Conservation (phyloP, 495 filamentous ascomycete genomes). For the Penicillium flavigenum region DNA sequence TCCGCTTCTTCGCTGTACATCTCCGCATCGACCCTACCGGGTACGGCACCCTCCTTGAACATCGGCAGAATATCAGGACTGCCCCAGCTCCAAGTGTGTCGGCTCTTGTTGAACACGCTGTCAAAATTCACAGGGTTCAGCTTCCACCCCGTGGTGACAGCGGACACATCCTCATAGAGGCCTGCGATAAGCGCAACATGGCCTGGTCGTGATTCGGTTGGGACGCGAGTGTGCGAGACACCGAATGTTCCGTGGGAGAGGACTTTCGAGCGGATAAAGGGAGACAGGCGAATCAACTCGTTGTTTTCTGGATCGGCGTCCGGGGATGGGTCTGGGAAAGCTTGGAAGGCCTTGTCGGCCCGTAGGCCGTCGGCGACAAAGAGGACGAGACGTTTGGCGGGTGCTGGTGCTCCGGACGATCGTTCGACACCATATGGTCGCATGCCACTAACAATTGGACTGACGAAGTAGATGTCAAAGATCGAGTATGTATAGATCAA, state of each 20-base stretch:
- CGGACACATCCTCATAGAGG: slow-evolving; percentile 96
- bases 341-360: slow-evolving; percentile 97
- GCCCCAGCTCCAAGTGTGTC: slow-evolving; percentile 99
- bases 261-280: slow-evolving; percentile 87
- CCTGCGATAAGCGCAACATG: slow-evolving; percentile 98
- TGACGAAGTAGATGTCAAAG: slow-evolving; percentile 99
- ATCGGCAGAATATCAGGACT: slow-evolving; percentile 97
- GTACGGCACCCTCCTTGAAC: slow-evolving; percentile 93
- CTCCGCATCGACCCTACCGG: slow-evolving; percentile 78
- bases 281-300: slow-evolving; percentile 76
- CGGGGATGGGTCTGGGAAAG: slow-evolving; percentile 84
- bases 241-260: slow-evolving; percentile 94
- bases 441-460: slow-evolving; percentile 97
- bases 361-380: slow-evolving; percentile 98
- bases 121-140: slow-evolving; percentile 98
- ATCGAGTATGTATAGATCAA: slow-evolving; percentile 94
- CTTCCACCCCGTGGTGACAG: slow-evolving; percentile 98
- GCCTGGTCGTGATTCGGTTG: slow-evolving; percentile 94
- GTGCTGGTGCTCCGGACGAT: slow-evolving; percentile 59
- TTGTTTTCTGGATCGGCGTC: slow-evolving; percentile 48
- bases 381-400: slow-evolving; percentile 85
- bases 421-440: slow-evolving; percentile 69
- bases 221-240: slow-evolving; percentile 95
- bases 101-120: slow-evolving; percentile 94
- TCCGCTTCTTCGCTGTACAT: slow-evolving; percentile 82